Evolutionary conservation across 345 rosid genomes (phyloP).

Genomic region (Raphanus sativus): DNA sequence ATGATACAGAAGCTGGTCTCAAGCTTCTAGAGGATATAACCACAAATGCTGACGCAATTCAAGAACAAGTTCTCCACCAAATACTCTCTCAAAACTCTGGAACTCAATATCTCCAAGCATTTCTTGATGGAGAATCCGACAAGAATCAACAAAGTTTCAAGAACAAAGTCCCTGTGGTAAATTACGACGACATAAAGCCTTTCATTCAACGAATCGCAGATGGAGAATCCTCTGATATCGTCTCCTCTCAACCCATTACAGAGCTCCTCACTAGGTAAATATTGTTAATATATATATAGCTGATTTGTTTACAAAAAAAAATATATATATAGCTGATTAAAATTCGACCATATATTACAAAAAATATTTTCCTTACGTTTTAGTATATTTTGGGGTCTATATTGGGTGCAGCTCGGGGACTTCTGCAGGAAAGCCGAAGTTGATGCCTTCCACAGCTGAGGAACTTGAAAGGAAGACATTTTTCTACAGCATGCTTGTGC

Average conservation of each 20-base stretch:
- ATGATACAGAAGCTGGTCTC: slow-evolving; percentile 69
- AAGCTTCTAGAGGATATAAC: slow-evolving; percentile 75
- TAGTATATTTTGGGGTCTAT: slow-evolving; percentile 4
- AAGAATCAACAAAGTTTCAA: slow-evolving; percentile 55
- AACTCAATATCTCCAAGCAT: slow-evolving; percentile 63
- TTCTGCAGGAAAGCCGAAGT: slow-evolving; percentile 85
- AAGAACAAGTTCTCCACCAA: slow-evolving; percentile 53
- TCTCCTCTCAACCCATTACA: slow-evolving; percentile 74
- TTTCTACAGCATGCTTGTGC: slow-evolving; percentile 91
- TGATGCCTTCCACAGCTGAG: slow-evolving; percentile 95
- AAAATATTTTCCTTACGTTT: slow-evolving; percentile 6
- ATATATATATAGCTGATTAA: not conserved
- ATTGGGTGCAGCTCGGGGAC: slow-evolving; percentile 81
- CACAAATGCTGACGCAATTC: slow-evolving; percentile 57
- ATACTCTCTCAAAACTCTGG: slow-evolving; percentile 57
- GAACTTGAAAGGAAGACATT: slow-evolving; percentile 85
- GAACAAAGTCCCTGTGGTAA: slow-evolving; percentile 71
- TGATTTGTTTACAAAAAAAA: no score
- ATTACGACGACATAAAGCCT: slow-evolving; percentile 73
- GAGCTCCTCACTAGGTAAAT: slow-evolving; percentile 86
- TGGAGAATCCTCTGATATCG: slow-evolving; percentile 67
- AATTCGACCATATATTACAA: not conserved
- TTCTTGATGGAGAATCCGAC: slow-evolving; percentile 48
- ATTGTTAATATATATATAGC: not conserved
- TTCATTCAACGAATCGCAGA: slow-evolving; percentile 72